phyloP scores from a whole-genome alignment of 768 basidiomycete species.

The Boletus sp. region DNA sequence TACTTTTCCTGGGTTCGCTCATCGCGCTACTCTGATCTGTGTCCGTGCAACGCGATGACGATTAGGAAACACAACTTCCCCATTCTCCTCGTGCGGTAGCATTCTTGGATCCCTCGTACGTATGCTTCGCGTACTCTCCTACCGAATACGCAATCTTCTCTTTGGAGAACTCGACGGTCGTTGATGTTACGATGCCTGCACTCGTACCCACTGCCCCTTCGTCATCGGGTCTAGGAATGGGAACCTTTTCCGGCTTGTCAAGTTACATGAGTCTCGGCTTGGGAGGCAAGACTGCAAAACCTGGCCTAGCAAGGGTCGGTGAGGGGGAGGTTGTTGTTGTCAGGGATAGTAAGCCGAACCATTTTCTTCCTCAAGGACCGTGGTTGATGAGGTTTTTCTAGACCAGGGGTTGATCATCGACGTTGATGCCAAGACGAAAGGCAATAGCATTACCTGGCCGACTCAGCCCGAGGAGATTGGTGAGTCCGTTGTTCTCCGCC shows the following conservation, averaged over 20 bases:
- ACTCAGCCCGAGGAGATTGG: slow-evolving; percentile 81
- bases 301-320: slow-evolving; percentile 50
- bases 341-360: slow-evolving; percentile 67
- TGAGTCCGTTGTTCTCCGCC: slow-evolving; percentile 24
- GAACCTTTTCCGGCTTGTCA: slow-evolving; percentile 69
- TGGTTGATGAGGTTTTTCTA: slow-evolving; percentile 26
- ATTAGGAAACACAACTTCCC: slow-evolving; percentile 74
- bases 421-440: slow-evolving; percentile 52
- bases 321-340: slow-evolving; percentile 67
- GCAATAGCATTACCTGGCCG: slow-evolving; percentile 63
- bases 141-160: slow-evolving; percentile 66
- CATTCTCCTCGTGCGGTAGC: slow-evolving; percentile 87
- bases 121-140: slow-evolving; percentile 78
- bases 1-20: neutral
- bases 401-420: slow-evolving; percentile 70
- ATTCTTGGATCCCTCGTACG: slow-evolving; percentile 59
- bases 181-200: slow-evolving; percentile 50
- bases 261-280: slow-evolving; percentile 85
- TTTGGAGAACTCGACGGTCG: slow-evolving; percentile 51
- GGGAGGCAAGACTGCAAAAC: slow-evolving; percentile 64
- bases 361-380: neutral
- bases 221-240: slow-evolving; percentile 44
- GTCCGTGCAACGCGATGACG: neutral
- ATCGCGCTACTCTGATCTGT: neutral
- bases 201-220: slow-evolving; percentile 33